These are phyloP conservation scores for Baorangia bicolor DNA, from an alignment of 768 basidiomycete species.

Conservation along the genomic window DNA sequence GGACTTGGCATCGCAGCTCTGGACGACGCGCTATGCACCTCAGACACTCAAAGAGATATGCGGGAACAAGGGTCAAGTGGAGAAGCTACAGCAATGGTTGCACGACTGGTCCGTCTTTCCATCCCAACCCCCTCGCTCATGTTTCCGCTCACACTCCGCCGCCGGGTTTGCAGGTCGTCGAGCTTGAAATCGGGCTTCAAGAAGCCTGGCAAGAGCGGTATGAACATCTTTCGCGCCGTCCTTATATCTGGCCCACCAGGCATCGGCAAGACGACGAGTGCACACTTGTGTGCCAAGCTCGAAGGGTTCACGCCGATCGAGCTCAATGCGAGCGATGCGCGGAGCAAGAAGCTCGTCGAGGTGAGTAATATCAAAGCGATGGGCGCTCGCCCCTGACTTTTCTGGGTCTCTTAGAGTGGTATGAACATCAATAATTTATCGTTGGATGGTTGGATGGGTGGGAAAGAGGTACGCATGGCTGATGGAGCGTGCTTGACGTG, in stretches of 20 bases:
- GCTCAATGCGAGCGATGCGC: conserved; percentile 91
- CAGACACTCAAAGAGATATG: conserved; percentile 85
- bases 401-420: conserved; percentile 54
- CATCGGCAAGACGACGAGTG: conserved; percentile 96
- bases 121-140: no score
- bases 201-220: conserved; percentile 89
- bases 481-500: neutral
- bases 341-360: conserved; percentile 97
- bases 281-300: conserved; percentile 88
- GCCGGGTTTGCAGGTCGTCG: conserved; percentile 57
- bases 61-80: conserved; percentile 90
- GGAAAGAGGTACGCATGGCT: conserved; percentile 47
- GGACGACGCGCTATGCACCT: conserved; percentile 96
- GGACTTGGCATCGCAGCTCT: conserved; percentile 67
- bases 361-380: conserved; percentile 42
- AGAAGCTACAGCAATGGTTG: conserved; percentile 87
- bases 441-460: conserved; percentile 80
- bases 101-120: conserved; percentile 71
- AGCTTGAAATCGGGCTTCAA: conserved; percentile 80
- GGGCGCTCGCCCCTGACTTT: neutral
- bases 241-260: conserved; percentile 94
- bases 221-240: conserved; percentile 84
- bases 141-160: neutral
- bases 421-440: conserved; percentile 90
- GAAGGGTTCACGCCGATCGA: conserved; percentile 93